These are phyloP conservation scores for Wallacemonas sp. DNA, from an alignment of 208 protist genomes.

Conservation along the genomic window DNA sequence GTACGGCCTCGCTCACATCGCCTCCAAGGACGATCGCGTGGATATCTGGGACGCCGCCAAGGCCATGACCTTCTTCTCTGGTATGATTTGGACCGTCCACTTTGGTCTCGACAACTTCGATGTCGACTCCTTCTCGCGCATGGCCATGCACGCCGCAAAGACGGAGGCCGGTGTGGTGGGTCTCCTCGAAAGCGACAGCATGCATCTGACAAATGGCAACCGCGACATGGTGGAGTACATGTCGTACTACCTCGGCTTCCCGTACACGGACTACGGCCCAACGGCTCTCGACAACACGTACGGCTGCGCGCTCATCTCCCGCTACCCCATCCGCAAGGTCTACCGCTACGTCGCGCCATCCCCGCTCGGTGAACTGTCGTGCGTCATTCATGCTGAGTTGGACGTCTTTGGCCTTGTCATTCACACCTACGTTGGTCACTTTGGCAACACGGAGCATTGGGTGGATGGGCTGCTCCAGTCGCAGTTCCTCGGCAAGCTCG, in stretches of 20 bases:
- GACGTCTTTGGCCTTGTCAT: slow-evolving; percentile 68
- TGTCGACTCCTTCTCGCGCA: slow-evolving; percentile 64
- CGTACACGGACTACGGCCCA: slow-evolving; percentile 77
- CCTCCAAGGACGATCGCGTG: slow-evolving; percentile 19
- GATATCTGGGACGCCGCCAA: slow-evolving; percentile 65
- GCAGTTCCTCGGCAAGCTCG: slow-evolving; percentile 66
- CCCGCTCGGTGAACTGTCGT: slow-evolving; percentile 72
- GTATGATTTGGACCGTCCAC: slow-evolving; percentile 85
- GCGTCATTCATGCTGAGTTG: slow-evolving; percentile 65
- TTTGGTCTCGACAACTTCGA: slow-evolving; percentile 81
- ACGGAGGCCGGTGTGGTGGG: slow-evolving; percentile 63
- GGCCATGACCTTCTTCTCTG: slow-evolving; percentile 73
- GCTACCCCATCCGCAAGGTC: slow-evolving; percentile 65
- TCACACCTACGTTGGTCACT: slow-evolving; percentile 79
- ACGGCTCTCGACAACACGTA: slow-evolving; percentile 81
- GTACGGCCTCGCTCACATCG: slow-evolving; percentile 25
- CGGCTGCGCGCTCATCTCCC: slow-evolving; percentile 76
- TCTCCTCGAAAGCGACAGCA: slow-evolving; percentile 74
- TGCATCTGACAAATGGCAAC: slow-evolving; percentile 74
- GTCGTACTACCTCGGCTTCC: slow-evolving; percentile 72
- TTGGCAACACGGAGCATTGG: slow-evolving; percentile 85
- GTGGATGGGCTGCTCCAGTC: slow-evolving; percentile 85
- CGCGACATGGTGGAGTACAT: slow-evolving; percentile 79
- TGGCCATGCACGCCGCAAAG: slow-evolving; percentile 40
- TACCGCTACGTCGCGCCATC: slow-evolving; percentile 77